phyloP scores from a whole-genome alignment of 768 basidiomycete genomes.

The Rubroboletus satanas region DNA sequence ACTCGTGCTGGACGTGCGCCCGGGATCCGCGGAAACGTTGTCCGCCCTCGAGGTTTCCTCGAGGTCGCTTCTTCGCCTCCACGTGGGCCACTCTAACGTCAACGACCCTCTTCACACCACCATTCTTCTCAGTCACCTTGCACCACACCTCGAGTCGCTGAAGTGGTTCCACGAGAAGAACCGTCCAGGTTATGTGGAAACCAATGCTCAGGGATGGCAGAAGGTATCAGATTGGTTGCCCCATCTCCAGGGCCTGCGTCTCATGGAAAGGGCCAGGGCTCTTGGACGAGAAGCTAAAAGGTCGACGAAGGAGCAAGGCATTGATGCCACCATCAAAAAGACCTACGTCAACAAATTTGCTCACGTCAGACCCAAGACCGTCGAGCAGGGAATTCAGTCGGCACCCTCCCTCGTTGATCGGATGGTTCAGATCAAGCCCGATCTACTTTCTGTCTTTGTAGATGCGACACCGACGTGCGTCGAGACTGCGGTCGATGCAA shows the following conservation, averaged over 20 bases:
- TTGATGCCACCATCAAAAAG: conserved; percentile 51
- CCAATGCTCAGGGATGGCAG: conserved; percentile 67
- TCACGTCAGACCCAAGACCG: conserved; percentile 37
- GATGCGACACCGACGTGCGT: conserved; percentile 50
- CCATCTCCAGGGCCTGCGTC: conserved; percentile 64
- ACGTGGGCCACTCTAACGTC: conserved; percentile 74
- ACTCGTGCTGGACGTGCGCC: conserved; percentile 58
- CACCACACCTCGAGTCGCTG: conserved; percentile 63
- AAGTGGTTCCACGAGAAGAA: conserved; percentile 80
- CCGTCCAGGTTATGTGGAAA: conserved; percentile 64
- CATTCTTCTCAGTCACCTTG: conserved; percentile 72
- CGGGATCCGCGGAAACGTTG: conserved; percentile 44
- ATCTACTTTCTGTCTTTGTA: conserved; percentile 39
- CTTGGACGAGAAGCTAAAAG: conserved; percentile 16
- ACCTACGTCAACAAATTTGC: conserved; percentile 38
- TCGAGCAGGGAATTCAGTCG: conserved; percentile 37
- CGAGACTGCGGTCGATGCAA: conserved; percentile 46
- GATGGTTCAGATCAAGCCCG: conserved; percentile 39
- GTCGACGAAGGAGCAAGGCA: conserved; percentile 36
- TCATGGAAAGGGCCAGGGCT: conserved; percentile 52
- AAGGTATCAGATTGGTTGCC: conserved; percentile 64
- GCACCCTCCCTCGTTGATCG: conserved; percentile 35
- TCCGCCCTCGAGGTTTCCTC: conserved; percentile 51
- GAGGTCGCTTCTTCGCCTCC: conserved; percentile 61
- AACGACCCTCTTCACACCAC: conserved; percentile 65